phyloP scores from a whole-genome alignment of 345 rosid genomes.

The Noccaea bulbosa region DNA sequence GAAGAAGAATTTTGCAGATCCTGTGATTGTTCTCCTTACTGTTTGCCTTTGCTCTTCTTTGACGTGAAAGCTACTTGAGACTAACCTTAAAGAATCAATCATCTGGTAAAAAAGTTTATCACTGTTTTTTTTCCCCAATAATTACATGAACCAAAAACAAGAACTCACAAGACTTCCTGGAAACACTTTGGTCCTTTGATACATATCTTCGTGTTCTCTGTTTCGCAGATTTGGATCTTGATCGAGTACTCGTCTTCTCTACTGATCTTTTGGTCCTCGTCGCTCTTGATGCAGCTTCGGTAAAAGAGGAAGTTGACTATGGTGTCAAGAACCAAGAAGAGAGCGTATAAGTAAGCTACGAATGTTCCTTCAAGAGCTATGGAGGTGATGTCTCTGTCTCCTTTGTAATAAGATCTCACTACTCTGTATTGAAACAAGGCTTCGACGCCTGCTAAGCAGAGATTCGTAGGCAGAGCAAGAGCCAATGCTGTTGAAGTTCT shows the following conservation, averaged over 20 bases:
- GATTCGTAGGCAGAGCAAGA: conserved; percentile 62
- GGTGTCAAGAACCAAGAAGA: conserved; percentile 69
- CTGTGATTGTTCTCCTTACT: conserved; percentile 27
- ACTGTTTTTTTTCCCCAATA: conserved; percentile 3
- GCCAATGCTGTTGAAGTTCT: conserved; percentile 70
- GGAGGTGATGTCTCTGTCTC: conserved; percentile 31
- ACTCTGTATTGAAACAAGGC: conserved; percentile 74
- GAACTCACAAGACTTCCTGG: conserved; percentile 44
- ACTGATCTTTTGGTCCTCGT: conserved; percentile 30
- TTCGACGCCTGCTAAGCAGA: conserved; percentile 69
- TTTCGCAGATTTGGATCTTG: conserved; percentile 50
- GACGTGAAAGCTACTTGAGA: conserved; percentile 36
- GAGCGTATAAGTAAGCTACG: conserved; percentile 75
- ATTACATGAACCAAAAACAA: conserved; percentile 25
- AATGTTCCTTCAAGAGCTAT: conserved; percentile 58
- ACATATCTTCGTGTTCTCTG: conserved; percentile 31
- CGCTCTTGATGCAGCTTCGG: conserved; percentile 55
- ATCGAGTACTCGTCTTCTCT: conserved; percentile 41
- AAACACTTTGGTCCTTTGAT: conserved; percentile 32
- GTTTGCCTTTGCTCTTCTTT: conserved; percentile 30
- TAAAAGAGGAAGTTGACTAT: conserved; percentile 60
- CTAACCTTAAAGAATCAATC: conserved; percentile 36
- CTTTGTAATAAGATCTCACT: conserved; percentile 41
- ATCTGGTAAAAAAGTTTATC: conserved; percentile 10
- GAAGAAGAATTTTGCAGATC: not conserved